phyloP scores from a whole-genome alignment of 2,329 filamentous ascomycete species.

The Aplosporella prunicola region DNA sequence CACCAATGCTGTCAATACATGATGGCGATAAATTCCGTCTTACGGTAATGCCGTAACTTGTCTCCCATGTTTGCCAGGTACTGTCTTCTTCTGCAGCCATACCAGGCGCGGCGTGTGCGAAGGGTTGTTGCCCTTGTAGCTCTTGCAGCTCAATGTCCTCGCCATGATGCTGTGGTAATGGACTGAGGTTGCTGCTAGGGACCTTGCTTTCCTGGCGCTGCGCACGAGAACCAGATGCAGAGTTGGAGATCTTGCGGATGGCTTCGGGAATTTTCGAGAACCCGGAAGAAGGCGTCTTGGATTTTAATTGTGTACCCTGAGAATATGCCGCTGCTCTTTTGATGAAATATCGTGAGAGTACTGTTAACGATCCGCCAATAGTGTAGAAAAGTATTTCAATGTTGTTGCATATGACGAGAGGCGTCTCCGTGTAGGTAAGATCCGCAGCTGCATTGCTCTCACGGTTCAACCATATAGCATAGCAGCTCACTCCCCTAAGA shows the following conservation, averaged over 20 bases:
- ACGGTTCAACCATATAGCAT: constrained; percentile 9
- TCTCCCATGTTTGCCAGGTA: not conserved
- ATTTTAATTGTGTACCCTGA: not conserved
- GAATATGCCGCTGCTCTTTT: constrained; percentile 3
- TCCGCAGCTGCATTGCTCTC: constrained; percentile 1
- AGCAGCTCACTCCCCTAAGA: constrained; percentile 6
- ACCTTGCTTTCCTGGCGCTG: not conserved
- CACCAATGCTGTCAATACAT: not conserved
- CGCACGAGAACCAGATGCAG: no score
- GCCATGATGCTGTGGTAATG: not conserved
- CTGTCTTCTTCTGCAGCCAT: no score
- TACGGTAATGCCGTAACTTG: not conserved
- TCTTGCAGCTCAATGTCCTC: not conserved
- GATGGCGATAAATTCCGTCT: not conserved
- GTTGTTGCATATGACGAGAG: constrained; percentile 10
- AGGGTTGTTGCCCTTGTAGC: no score
- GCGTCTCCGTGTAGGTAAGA: constrained; percentile 6
- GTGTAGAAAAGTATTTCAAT: constrained; percentile 10
- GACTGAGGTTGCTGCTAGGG: not conserved
- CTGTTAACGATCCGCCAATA: constrained; percentile 7
- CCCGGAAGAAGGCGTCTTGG: not conserved
- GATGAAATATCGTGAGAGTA: constrained; percentile 11
- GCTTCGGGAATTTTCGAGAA: constrained; percentile 6
- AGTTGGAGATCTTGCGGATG: constrained; percentile 2
- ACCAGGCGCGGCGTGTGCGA: no score